phyloP scores from a whole-genome alignment of 805 yeast species.

The Sungouiozyma ichnusensis region DNA sequence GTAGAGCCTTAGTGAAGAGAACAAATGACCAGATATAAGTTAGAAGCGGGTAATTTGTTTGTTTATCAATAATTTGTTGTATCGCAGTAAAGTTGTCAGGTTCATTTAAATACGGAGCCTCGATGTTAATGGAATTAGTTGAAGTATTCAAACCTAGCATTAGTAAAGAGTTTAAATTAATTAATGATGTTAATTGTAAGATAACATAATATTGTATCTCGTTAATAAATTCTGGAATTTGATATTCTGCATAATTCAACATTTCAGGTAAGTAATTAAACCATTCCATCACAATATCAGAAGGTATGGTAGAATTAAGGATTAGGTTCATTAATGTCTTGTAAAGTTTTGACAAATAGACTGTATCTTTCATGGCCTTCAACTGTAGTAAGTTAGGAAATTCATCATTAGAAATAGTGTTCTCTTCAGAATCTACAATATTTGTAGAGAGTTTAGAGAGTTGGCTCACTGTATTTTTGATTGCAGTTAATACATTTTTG shows the following conservation, averaged over 20 bases:
- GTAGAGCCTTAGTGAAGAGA: conserved; percentile 39
- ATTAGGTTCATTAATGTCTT: conserved; percentile 31
- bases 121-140: conserved; percentile 30
- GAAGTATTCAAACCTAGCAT: conserved; percentile 48
- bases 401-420: conserved; percentile 2
- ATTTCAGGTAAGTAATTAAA: conserved; percentile 26
- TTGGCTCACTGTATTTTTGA: not conserved
- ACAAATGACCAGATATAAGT: conserved; percentile 60
- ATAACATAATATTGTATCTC: conserved; percentile 3
- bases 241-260: conserved; percentile 3
- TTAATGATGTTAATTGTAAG: conserved; percentile 7
- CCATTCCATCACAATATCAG: conserved; percentile 39
- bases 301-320: conserved; percentile 29
- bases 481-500: conserved; percentile 1
- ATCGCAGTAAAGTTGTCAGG: conserved; percentile 30
- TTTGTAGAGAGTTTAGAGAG: not conserved
- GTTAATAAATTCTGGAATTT: conserved; percentile 3
- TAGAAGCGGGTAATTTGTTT: conserved; percentile 34
- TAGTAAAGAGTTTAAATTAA: conserved; percentile 33
- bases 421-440: not conserved
- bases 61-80: conserved; percentile 23
- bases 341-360: conserved; percentile 28
- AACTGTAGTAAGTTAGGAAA: conserved; percentile 14
- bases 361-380: conserved; percentile 27
- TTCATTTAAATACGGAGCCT: conserved; percentile 34